Evolutionary conservation across 164 flowering plant species (phyloP), one percentile per base, ranked within the genome.

Genomic region (Vitis rupestris): DNA sequence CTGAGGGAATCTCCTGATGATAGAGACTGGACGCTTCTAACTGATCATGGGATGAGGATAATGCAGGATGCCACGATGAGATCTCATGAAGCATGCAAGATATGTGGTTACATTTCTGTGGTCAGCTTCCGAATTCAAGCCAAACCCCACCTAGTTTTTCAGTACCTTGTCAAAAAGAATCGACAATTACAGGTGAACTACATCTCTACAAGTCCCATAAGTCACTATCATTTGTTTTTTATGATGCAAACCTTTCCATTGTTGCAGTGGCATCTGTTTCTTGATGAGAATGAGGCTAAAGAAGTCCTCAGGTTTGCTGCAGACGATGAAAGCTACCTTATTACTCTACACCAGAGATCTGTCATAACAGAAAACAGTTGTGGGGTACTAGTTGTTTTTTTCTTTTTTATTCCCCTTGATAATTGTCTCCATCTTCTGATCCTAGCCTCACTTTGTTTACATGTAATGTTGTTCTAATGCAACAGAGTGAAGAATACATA

Each of bases 81-180:
- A 37, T 37, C 44, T 37, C 44, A 0, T 37, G 44, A 37, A 37
- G 44, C 44, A 37, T 37, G 44, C 44, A 37, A 37, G 2, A 37
- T 37, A 37, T 37, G 44, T 37, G 44, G 44, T 13, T 64, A 64
- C n/a, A 9, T 50, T 7, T 44, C 37, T 2, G 5, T 64, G 57
- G 29, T 56, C 16, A 50, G 56, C 67, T 50, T 64, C 50, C 67
- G 57, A 19, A 44, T 64, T 51, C 54, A 50, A 10, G 55, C 67
- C 50, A 64, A 64, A 51, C 67, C 67, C 44, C n/a, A 3, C 8
- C 4, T 2, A 50, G 56, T 51, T 64, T 51, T 64, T 64, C 44
- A 47, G 29, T 27, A 19, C 51, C 56, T 64, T 19, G 37, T 51
- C n/a, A 64, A 50, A 50, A 50, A 64, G 56, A 51, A 51, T 51